Conservation (phyloP, 23 red algal species). For the Gracilariopsis chorda region DNA sequence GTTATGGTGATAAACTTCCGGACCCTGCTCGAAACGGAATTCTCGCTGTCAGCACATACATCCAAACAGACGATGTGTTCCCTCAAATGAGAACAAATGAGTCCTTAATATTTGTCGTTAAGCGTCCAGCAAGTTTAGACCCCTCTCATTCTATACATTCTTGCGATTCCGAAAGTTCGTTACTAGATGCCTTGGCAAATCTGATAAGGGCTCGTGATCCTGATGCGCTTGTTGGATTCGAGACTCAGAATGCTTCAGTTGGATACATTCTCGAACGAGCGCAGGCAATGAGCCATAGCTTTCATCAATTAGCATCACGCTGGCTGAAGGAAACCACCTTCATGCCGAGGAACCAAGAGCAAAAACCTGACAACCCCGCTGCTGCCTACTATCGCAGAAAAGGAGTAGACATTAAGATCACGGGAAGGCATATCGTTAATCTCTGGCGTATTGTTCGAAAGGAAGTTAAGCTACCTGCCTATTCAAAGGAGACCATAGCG, state of each 20-base stretch:
- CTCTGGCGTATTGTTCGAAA: slow-evolving; percentile 88
- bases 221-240: slow-evolving; percentile 85
- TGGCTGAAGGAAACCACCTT: slow-evolving; percentile 36
- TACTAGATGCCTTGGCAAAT: slow-evolving; percentile 23
- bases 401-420: slow-evolving; percentile 76
- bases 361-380: slow-evolving; percentile 1
- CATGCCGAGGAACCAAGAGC: neutral
- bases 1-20: slow-evolving; percentile 48
- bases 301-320: slow-evolving; percentile 28
- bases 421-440: slow-evolving; percentile 86
- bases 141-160: neutral
- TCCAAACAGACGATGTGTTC: slow-evolving; percentile 9
- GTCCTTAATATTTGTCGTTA: slow-evolving; percentile 25
- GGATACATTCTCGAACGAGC: slow-evolving; percentile 91
- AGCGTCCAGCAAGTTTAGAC: neutral
- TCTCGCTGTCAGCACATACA: slow-evolving; percentile 23
- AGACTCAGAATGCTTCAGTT: slow-evolving; percentile 61
- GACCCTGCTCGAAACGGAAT: slow-evolving; percentile 48
- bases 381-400: slow-evolving; percentile 64
- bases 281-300: slow-evolving; percentile 44
- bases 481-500: slow-evolving; percentile 67
- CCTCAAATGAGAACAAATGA: neutral
- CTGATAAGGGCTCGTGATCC: slow-evolving; percentile 55
- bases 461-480: slow-evolving; percentile 81
- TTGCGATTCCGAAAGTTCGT: slow-evolving; percentile 35